Evolutionary conservation across 23 red algal genomes (phyloP).

Genomic region (Gracilaria domingensis): DNA sequence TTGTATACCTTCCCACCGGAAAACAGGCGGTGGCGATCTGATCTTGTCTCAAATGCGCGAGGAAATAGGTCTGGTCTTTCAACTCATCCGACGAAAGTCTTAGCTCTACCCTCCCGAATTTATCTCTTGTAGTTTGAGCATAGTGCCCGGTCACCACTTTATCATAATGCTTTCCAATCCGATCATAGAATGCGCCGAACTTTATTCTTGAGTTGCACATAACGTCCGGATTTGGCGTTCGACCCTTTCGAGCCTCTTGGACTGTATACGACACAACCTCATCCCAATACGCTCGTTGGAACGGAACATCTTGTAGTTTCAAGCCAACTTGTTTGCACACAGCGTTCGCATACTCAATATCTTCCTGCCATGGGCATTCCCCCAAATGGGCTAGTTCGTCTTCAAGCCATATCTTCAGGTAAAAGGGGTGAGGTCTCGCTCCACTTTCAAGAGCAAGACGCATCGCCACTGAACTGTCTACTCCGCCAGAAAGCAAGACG

Average conservation of each 20-base stretch:
- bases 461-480: constrained; percentile 95
- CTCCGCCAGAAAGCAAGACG: constrained; percentile 94
- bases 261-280: constrained; percentile 91
- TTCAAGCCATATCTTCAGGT: constrained; percentile 97
- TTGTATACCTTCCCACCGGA: constrained; percentile 81
- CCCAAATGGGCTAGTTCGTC: constrained; percentile 93
- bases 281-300: constrained; percentile 95
- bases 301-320: constrained; percentile 58
- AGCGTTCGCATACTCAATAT: constrained; percentile 78
- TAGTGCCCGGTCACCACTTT: constrained; percentile 86
- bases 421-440: constrained; percentile 77
- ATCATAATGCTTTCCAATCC: constrained; percentile 61
- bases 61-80: constrained; percentile 99
- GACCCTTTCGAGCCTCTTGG: constrained; percentile 80
- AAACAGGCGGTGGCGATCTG: constrained; percentile 83
- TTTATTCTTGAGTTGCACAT: constrained; percentile 99
- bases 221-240: constrained; percentile 97
- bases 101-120: constrained; percentile 50
- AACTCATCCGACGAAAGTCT: constrained; percentile 63
- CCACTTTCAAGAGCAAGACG: constrained; percentile 79
- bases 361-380: constrained; percentile 97
- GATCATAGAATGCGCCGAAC: constrained; percentile 93
- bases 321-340: constrained; percentile 84
- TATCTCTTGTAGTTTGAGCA: constrained; percentile 43
- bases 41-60: constrained; percentile 79